phyloP scores from a whole-genome alignment of 2,329 filamentous ascomycete species.

The Clarireedia paspali region DNA sequence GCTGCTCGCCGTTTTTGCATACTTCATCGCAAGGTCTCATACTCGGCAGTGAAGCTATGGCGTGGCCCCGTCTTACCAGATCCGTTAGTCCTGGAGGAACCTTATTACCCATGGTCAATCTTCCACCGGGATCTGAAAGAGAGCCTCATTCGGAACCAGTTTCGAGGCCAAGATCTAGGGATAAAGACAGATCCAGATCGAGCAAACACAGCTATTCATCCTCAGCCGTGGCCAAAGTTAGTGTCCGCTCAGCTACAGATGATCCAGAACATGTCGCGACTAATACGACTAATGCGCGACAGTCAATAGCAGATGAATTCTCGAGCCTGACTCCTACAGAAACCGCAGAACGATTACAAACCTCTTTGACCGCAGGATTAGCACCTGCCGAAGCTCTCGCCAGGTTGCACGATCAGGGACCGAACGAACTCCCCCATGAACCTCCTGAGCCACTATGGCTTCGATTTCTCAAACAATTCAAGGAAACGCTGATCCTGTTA shows the following conservation, averaged over 20 bases:
- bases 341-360: constrained; percentile 67
- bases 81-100: constrained; percentile 23
- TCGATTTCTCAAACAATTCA: constrained; percentile 92
- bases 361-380: constrained; percentile 77
- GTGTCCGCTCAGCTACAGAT: constrained; percentile 10
- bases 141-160: constrained; percentile 18
- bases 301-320: constrained; percentile 47
- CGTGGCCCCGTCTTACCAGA: constrained; percentile 26
- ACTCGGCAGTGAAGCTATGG: constrained; percentile 18
- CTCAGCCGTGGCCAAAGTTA: constrained; percentile 29
- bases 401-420: constrained; percentile 72
- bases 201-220: constrained; percentile 24
- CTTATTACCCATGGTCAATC: constrained; percentile 25
- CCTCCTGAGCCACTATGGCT: constrained; percentile 91
- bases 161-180: constrained; percentile 19
- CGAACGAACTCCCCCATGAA: constrained; percentile 92
- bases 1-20: constrained; percentile 23
- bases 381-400: constrained; percentile 73
- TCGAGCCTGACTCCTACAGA: constrained; percentile 67
- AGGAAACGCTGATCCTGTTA: constrained; percentile 90
- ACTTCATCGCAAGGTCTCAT: neutral
- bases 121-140: constrained; percentile 20
- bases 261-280: constrained; percentile 1
- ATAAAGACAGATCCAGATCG: constrained; percentile 19
- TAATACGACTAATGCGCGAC: constrained; percentile 10